Evolutionary conservation across 1,284 basidiomycete genomes (phyloP).

Genomic region (Moesziomyces sp.): DNA sequence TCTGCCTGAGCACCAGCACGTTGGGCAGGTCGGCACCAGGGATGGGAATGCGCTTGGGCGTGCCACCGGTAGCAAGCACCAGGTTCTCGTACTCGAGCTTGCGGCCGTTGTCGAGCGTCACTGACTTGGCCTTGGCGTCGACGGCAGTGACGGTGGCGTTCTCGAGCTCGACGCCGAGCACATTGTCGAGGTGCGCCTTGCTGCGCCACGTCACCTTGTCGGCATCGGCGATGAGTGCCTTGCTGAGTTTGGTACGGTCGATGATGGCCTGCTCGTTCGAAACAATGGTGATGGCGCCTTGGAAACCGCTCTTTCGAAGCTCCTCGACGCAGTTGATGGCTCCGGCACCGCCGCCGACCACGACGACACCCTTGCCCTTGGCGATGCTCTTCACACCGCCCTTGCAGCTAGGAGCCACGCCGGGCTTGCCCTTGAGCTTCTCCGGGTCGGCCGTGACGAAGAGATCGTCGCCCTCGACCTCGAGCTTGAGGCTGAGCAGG

Average conservation of each 20-base stretch:
- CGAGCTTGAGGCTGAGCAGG: conserved; percentile 81
- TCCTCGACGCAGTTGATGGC: conserved; percentile 84
- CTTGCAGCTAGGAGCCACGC: conserved; percentile 57
- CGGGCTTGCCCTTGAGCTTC: conserved; percentile 71
- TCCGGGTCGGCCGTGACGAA: conserved; percentile 80
- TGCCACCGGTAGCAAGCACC: conserved; percentile 69
- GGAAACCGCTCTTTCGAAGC: conserved; percentile 84
- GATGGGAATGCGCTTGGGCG: conserved; percentile 76
- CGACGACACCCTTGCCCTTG: conserved; percentile 77
- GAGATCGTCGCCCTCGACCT: conserved; percentile 78
- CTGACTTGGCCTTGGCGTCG: conserved; percentile 48
- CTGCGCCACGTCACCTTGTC: conserved; percentile 81
- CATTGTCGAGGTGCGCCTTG: conserved; percentile 80
- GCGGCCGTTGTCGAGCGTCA: conserved; percentile 68
- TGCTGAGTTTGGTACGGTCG: conserved; percentile 90
- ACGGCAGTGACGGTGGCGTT: conserved; percentile 69
- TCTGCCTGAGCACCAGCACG: conserved; percentile 79
- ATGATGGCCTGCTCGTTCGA: conserved; percentile 85
- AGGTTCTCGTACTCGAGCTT: conserved; percentile 67
- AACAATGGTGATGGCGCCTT: conserved; percentile 80
- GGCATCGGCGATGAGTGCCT: conserved; percentile 82
- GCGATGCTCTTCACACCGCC: conserved; percentile 65
- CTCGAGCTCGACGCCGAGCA: conserved; percentile 81
- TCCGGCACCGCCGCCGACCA: conserved; percentile 86
- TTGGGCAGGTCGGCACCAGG: conserved; percentile 81